Evolutionary conservation across 106 monocot species (phyloP).

Genomic region (Dendrobium officinale): DNA sequence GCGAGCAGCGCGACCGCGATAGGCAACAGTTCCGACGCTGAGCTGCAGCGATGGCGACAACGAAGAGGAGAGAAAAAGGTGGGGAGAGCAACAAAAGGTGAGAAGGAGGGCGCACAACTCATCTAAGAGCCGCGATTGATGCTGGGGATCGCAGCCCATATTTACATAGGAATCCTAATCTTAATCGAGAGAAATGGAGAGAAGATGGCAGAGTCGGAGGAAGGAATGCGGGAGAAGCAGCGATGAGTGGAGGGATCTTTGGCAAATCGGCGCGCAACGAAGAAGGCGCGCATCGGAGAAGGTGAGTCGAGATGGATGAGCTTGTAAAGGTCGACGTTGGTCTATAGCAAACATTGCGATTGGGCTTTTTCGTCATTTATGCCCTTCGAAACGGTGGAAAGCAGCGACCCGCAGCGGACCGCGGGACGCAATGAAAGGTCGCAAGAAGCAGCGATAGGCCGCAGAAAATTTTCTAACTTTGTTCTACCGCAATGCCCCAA

Average conservation of each 20-base stretch:
- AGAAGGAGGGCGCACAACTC: slow-evolving; percentile 22
- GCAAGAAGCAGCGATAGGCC: too few species aligned
- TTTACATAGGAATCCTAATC: slow-evolving; percentile 4
- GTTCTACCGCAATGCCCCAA: too few species aligned
- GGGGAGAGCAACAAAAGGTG: slow-evolving; percentile 16
- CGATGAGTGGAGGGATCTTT: neutral
- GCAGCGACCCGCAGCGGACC: too few species aligned
- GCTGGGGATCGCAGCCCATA: neutral
- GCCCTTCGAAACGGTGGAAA: too few species aligned
- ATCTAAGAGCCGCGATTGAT: slow-evolving; percentile 16
- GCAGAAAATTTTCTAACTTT: too few species aligned
- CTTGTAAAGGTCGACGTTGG: too few species aligned
- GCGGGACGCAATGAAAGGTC: too few species aligned
- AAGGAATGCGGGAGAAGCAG: neutral
- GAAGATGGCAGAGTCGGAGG: neutral
- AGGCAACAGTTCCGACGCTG: neutral
- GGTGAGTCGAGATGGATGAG: too few species aligned
- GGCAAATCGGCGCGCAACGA: neutral
- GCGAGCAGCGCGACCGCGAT: slow-evolving; percentile 1
- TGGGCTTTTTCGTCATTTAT: too few species aligned
- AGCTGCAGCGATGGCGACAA: neutral
- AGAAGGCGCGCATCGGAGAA: too few species aligned
- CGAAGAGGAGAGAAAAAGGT: neutral
- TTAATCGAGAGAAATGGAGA: neutral
- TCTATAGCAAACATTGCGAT: too few species aligned